phyloP scores from a whole-genome alignment of 306 rosid genomes.

The Cyamopsis tetragonoloba region DNA sequence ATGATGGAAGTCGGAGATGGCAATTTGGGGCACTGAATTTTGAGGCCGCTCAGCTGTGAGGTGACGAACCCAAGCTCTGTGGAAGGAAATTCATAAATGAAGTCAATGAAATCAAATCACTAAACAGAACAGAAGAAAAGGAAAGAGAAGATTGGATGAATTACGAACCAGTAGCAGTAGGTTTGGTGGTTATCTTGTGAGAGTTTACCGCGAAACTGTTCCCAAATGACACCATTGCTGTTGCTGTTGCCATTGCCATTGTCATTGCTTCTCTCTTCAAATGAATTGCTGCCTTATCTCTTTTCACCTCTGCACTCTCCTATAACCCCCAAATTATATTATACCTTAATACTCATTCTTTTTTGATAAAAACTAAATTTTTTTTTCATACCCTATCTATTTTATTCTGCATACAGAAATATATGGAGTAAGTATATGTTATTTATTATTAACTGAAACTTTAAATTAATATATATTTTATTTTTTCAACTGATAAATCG shows the following conservation, averaged over 20 bases:
- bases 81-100: neutral
- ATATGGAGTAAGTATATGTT: too few species aligned
- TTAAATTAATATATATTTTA: too few species aligned
- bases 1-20: conserved; percentile 13
- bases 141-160: neutral
- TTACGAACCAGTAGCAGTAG: neutral
- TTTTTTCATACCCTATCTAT: too few species aligned
- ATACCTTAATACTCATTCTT: too few species aligned
- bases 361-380: too few species aligned
- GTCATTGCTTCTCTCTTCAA: too few species aligned
- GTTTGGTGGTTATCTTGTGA: neutral
- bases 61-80: conserved; percentile 55
- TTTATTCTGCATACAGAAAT: too few species aligned
- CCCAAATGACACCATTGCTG: neutral
- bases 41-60: conserved; percentile 72
- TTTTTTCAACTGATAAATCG: too few species aligned
- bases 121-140: neutral
- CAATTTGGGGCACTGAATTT: conserved; percentile 37
- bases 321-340: too few species aligned
- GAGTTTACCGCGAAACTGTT: neutral
- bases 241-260: neutral
- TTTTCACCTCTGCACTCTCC: neutral
- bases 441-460: too few species aligned
- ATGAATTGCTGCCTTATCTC: conserved; percentile 4
- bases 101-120: neutral